phyloP scores from a whole-genome alignment of 2,329 filamentous ascomycete species.

The Rhynchosporium graminicola region DNA sequence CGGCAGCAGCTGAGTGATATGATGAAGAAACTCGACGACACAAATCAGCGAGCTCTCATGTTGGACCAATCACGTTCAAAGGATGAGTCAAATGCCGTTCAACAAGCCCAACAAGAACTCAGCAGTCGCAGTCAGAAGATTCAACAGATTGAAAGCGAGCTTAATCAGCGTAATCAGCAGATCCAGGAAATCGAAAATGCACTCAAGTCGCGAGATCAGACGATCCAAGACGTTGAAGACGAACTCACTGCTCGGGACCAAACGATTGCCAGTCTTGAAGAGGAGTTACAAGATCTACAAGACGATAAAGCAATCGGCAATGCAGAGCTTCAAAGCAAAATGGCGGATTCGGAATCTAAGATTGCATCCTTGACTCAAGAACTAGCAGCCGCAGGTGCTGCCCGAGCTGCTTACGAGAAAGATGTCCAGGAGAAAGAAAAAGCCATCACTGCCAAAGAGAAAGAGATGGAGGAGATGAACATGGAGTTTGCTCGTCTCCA shows the following conservation, averaged over 20 bases:
- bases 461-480: slow-evolving; percentile 57
- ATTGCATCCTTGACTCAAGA: slow-evolving; percentile 34
- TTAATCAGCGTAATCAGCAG: slow-evolving; percentile 37
- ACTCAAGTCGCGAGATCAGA: slow-evolving; percentile 36
- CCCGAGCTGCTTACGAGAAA: slow-evolving; percentile 28
- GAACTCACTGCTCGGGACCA: slow-evolving; percentile 37
- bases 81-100: slow-evolving; percentile 31
- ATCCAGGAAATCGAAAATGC: slow-evolving; percentile 39
- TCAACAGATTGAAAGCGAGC: slow-evolving; percentile 38
- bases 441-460: slow-evolving; percentile 42
- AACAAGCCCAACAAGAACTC: slow-evolving; percentile 32
- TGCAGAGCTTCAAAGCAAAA: slow-evolving; percentile 36
- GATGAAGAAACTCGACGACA: slow-evolving; percentile 41
- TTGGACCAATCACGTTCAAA: slow-evolving; percentile 30
- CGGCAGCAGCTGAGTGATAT: slow-evolving; percentile 39
- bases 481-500: slow-evolving; percentile 65
- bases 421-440: slow-evolving; percentile 32
- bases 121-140: slow-evolving; percentile 38
- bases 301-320: slow-evolving; percentile 35
- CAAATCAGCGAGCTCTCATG: slow-evolving; percentile 31
- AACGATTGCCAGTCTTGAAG: slow-evolving; percentile 38
- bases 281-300: slow-evolving; percentile 37
- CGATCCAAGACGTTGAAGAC: slow-evolving; percentile 38
- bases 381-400: slow-evolving; percentile 32
- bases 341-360: slow-evolving; percentile 35